Evolutionary conservation across 805 yeast genomes (phyloP).

Genomic region (Allodekkera sacchari): DNA sequence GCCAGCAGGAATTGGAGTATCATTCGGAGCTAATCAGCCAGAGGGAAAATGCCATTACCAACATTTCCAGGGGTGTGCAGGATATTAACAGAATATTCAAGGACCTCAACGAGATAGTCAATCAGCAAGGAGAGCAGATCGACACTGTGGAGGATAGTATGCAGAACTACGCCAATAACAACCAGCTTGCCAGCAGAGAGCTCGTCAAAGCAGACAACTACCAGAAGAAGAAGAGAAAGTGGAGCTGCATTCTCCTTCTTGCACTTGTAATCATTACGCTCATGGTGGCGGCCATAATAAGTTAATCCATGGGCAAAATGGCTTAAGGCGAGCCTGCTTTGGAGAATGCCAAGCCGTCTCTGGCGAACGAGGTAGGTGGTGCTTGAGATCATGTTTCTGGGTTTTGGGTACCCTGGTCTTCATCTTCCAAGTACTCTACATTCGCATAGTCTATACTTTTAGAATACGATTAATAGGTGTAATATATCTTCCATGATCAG

Average conservation of each 20-base stretch:
- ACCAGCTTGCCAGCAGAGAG: constrained; percentile 65
- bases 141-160: constrained; percentile 81
- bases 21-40: constrained; percentile 62
- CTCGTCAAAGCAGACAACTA: constrained; percentile 66
- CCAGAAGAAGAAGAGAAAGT: constrained; percentile 60
- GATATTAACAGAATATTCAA: constrained; percentile 83
- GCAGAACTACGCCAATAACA: constrained; percentile 50
- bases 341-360: too few relatives aligned
- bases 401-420: too few relatives aligned
- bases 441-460: too few relatives aligned
- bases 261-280: constrained; percentile 51
- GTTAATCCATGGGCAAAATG: constrained; percentile 17
- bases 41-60: constrained; percentile 62
- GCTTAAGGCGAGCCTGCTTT: too few relatives aligned
- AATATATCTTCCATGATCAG: too few relatives aligned
- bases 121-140: constrained; percentile 78
- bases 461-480: too few relatives aligned
- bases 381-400: too few relatives aligned
- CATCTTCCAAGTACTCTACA: too few relatives aligned
- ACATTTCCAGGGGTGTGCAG: constrained; percentile 67
- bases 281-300: constrained; percentile 47
- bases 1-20: constrained; percentile 46
- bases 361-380: too few relatives aligned
- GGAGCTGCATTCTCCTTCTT: constrained; percentile 61
- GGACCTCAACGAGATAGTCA: constrained; percentile 69